Conservation (phyloP, 73 alveolate genomes). For the Paramecium caudatum region DNA sequence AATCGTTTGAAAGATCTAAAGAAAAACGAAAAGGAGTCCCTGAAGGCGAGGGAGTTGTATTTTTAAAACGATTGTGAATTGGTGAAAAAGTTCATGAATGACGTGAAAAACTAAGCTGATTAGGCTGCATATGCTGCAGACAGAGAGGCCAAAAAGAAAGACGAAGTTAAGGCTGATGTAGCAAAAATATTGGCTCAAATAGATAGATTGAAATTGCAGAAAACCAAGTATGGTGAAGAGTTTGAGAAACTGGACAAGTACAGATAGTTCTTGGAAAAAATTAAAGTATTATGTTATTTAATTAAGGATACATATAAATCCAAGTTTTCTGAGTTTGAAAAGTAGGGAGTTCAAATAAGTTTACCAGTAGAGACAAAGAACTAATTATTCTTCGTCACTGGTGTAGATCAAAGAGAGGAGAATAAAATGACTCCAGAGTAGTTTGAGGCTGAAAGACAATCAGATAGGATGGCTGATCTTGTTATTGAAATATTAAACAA, state of each 20-base stretch:
- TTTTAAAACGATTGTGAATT: constrained; percentile 74
- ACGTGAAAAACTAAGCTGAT: constrained; percentile 65
- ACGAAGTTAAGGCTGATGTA: constrained; percentile 40
- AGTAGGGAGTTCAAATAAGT: neutral
- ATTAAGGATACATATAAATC: constrained; percentile 38
- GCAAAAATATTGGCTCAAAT: constrained; percentile 49
- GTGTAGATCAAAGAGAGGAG: constrained; percentile 36
- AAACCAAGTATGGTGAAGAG: constrained; percentile 33
- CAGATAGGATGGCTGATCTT: constrained; percentile 25
- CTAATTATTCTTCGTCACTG: neutral
- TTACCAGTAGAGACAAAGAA: neutral
- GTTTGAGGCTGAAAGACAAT: constrained; percentile 46
- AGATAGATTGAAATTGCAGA: constrained; percentile 53
- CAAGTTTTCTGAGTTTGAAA: constrained; percentile 36
- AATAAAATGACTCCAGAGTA: neutral
- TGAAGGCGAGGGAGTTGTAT: constrained; percentile 73
- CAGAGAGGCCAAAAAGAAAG: constrained; percentile 45
- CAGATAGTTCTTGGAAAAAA: constrained; percentile 18
- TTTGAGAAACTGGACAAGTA: constrained; percentile 38
- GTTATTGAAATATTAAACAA: neutral
- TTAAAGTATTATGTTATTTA: neutral
- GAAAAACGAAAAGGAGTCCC: constrained; percentile 72
- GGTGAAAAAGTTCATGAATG: constrained; percentile 70
- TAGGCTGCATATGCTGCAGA: constrained; percentile 58
- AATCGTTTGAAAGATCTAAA: constrained; percentile 69